A percentile compares a stretch with the other conserved stretches of the same genome.
phyloP scores from a whole-genome alignment of 495 filamentous ascomycete genomes.

The Aspergillus ellipticus region DNA sequence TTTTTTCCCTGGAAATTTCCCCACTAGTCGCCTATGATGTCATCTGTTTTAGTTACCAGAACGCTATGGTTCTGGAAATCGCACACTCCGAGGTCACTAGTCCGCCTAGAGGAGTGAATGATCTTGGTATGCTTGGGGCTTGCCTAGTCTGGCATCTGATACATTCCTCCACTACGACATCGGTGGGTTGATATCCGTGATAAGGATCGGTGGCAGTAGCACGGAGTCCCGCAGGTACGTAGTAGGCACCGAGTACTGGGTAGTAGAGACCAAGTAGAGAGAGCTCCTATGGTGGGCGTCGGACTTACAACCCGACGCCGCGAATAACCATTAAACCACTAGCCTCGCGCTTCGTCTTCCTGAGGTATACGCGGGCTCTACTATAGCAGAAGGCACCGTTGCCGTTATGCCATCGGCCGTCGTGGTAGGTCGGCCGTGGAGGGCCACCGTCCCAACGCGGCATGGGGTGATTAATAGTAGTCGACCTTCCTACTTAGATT shows the following conservation, averaged over 20 bases:
- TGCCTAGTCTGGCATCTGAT: constrained; percentile 36
- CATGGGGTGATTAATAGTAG: constrained; percentile 11
- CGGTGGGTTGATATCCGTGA: not conserved
- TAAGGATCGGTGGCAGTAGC: not conserved
- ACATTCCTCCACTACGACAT: constrained; percentile 26
- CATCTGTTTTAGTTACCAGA: constrained; percentile 3
- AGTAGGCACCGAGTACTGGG: not conserved
- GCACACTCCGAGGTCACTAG: constrained; percentile 18
- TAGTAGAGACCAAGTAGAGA: too few relatives aligned
- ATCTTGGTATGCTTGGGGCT: constrained; percentile 19
- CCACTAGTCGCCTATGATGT: constrained; percentile 12
- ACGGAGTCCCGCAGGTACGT: not conserved
- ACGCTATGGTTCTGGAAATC: not conserved
- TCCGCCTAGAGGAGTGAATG: constrained; percentile 5
- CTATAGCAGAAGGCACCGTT: constrained; percentile 1
- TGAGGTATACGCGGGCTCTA: too few relatives aligned
- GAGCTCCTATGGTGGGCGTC: not conserved
- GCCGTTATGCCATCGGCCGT: too few relatives aligned
- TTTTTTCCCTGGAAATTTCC: not conserved
- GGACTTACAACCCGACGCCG: not conserved
- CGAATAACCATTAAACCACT: not conserved
- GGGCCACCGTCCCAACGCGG: too few relatives aligned
- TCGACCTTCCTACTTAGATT: not conserved
- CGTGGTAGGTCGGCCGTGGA: too few relatives aligned
- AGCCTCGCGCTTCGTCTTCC: too few relatives aligned